Evolutionary conservation across 345 rosid genomes (phyloP).

Genomic region (Ailanthus altissimus): DNA sequence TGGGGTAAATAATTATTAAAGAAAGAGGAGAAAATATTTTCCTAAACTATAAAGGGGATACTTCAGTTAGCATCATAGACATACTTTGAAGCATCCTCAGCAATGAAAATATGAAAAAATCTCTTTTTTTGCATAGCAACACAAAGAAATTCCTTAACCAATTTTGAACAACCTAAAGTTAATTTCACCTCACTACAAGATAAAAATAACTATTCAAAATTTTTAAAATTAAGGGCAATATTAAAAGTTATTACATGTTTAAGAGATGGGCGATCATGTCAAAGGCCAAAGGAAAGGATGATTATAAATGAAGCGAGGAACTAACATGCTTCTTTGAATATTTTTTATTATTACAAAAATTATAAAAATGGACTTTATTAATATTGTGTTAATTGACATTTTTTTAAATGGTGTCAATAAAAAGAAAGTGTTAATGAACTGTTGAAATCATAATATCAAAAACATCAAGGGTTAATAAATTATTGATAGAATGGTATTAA

Average conservation of each 20-base stretch:
- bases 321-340: neutral
- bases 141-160: slow-evolving; percentile 52
- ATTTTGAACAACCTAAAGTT: slow-evolving; percentile 55
- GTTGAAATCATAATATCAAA: too few relatives aligned
- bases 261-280: neutral
- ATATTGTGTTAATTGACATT: too few relatives aligned
- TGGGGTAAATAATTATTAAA: slow-evolving; percentile 1
- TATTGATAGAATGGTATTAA: too few relatives aligned
- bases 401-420: too few relatives aligned
- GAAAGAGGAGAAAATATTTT: neutral
- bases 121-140: slow-evolving; percentile 60
- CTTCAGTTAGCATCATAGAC: slow-evolving; percentile 14
- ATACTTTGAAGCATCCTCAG: slow-evolving; percentile 66
- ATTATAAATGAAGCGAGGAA: neutral
- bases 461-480: too few relatives aligned
- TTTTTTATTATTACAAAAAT: too few relatives aligned
- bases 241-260: neutral
- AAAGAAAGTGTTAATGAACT: too few relatives aligned
- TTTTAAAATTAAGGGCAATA: neutral
- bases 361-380: too few relatives aligned
- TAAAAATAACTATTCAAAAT: slow-evolving; percentile 7
- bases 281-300: neutral
- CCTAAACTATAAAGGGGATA: neutral
- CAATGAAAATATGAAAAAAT: slow-evolving; percentile 56
- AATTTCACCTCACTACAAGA: slow-evolving; percentile 57